Conservation (phyloP, 2,329 filamentous ascomycete genomes). For the Pseudogymnoascus sp. region DNA sequence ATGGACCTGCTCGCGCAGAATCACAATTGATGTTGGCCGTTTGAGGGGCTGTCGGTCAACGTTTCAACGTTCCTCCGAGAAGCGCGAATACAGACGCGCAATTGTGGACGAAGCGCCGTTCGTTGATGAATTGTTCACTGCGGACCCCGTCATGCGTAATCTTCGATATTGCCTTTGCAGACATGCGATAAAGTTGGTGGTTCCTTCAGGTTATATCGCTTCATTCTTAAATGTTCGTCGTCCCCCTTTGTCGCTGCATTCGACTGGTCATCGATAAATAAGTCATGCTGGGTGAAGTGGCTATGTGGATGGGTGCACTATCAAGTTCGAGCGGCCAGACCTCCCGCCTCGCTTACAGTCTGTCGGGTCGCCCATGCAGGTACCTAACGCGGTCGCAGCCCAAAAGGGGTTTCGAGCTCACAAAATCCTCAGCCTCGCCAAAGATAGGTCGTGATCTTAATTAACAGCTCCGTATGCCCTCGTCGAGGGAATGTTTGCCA, state of each 20-base stretch:
- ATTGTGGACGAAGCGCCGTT: slow-evolving; percentile 11
- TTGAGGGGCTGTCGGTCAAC: slow-evolving; percentile 20
- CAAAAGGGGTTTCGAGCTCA: slow-evolving; percentile 6
- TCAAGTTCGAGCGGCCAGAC: slow-evolving; percentile 9
- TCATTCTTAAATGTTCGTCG: not conserved
- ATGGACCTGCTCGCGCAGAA: slow-evolving; percentile 15
- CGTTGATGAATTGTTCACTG: not conserved
- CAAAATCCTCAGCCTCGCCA: not conserved
- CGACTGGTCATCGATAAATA: slow-evolving; percentile 1
- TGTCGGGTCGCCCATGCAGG: slow-evolving; percentile 10
- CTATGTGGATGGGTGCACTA: slow-evolving; percentile 1
- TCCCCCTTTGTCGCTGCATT: slow-evolving; percentile 6
- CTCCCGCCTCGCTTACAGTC: slow-evolving; percentile 5
- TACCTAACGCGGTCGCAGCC: slow-evolving; percentile 2
- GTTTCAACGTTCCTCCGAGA: slow-evolving; percentile 22
- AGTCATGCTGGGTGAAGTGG: slow-evolving; percentile 4
- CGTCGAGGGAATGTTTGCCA: not conserved
- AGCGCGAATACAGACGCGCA: slow-evolving; percentile 9
- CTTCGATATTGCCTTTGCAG: not conserved
- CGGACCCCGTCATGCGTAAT: not conserved
- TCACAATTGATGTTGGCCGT: slow-evolving; percentile 19
- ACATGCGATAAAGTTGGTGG: not conserved
- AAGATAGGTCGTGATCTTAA: slow-evolving; percentile 5
- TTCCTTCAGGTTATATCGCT: not conserved
- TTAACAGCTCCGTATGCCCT: not conserved